A percentile compares a stretch with the other conserved stretches of the same genome.
phyloP scores from a whole-genome alignment of 2,329 filamentous ascomycete species.

The Pyricularia grisea region DNA sequence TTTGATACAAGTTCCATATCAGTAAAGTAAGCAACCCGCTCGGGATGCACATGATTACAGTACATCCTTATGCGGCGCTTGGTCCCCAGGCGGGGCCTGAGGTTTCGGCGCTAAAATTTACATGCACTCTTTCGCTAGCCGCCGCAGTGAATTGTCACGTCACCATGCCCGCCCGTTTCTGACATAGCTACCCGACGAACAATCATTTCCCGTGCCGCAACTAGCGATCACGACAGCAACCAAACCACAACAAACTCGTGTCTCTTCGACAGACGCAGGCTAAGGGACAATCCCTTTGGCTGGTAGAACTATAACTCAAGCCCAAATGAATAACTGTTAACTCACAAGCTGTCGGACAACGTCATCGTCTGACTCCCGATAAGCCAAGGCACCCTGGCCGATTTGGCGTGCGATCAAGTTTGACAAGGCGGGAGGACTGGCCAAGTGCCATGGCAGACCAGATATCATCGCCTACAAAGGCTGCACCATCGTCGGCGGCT shows the following conservation, averaged over 20 bases:
- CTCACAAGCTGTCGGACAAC: neutral
- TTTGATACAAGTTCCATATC: neutral
- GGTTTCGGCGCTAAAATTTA: neutral
- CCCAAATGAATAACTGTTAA: neutral
- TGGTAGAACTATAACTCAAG: neutral
- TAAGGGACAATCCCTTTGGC: neutral
- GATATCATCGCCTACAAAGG: neutral
- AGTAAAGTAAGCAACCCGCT: neutral
- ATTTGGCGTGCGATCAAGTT: neutral
- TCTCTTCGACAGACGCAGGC: neutral
- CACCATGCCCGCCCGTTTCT: neutral
- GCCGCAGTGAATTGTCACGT: neutral
- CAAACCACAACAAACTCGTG: neutral
- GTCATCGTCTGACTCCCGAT: neutral
- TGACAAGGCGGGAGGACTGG: neutral
- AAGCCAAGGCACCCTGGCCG: neutral
- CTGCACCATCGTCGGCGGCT: constrained; percentile 7
- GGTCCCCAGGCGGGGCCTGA: neutral
- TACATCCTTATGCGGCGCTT: neutral
- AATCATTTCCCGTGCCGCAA: neutral
- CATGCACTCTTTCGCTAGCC: neutral
- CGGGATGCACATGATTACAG: neutral
- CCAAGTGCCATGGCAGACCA: constrained; percentile 1
- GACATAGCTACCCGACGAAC: neutral
- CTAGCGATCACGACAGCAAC: neutral